Evolutionary conservation across 1,139 yeast genomes (phyloP).

Genomic region (Yamadazyma dushanensis): DNA sequence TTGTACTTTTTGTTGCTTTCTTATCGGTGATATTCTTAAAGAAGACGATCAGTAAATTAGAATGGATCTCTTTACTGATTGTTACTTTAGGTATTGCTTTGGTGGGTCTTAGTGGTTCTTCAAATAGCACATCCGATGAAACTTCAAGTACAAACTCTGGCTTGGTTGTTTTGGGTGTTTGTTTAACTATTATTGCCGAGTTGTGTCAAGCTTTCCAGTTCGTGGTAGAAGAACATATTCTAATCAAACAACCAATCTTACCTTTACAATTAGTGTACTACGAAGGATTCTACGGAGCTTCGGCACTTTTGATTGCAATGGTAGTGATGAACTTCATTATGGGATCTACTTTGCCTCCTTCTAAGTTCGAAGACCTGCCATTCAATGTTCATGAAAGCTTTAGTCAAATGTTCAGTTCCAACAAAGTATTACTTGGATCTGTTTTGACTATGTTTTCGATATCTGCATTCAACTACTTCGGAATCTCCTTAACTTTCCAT

Average conservation of each 20-base stretch:
- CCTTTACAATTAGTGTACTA: conserved; percentile 72
- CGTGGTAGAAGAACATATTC: conserved; percentile 73
- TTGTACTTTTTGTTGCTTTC: conserved; percentile 75
- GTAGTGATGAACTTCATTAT: conserved; percentile 42
- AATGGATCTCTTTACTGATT: conserved; percentile 64
- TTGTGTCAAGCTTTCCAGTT: conserved; percentile 72
- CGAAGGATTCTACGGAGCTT: conserved; percentile 71
- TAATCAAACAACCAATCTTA: conserved; percentile 51
- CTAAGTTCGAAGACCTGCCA: conserved; percentile 42
- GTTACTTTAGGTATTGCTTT: conserved; percentile 69
- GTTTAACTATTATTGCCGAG: conserved; percentile 61
- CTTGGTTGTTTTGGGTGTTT: conserved; percentile 53
- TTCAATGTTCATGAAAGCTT: conserved; percentile 60
- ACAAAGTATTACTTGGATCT: conserved; percentile 51
- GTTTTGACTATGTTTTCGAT: conserved; percentile 70
- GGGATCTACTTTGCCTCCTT: conserved; percentile 32
- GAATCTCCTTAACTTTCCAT: conserved; percentile 64
- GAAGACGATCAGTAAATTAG: conserved; percentile 55
- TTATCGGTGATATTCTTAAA: conserved; percentile 66
- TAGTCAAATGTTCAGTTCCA: conserved; percentile 45
- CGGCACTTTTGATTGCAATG: conserved; percentile 46
- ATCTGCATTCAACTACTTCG: conserved; percentile 72
- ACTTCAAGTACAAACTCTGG: conserved; percentile 16
- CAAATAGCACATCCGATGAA: conserved; percentile 14
- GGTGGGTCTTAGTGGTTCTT: conserved; percentile 71